phyloP scores from a whole-genome alignment of 2,329 filamentous ascomycete genomes.

The Fusarium clavum region DNA sequence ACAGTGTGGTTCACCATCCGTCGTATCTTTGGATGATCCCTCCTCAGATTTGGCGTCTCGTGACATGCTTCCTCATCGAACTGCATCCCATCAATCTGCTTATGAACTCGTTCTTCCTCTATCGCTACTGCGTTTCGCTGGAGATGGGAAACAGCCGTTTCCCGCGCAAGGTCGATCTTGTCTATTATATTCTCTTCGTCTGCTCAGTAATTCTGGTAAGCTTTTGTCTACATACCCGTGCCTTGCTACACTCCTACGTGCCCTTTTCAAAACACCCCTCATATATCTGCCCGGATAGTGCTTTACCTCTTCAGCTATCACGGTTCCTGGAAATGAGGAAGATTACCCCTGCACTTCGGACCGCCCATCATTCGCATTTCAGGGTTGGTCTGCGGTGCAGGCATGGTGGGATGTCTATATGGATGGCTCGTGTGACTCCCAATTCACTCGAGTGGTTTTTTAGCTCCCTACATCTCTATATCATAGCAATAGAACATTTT shows the following conservation, averaged over 20 bases:
- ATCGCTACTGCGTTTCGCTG: conserved; percentile 79
- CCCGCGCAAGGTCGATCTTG: conserved; percentile 78
- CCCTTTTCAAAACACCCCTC: conserved; percentile 54
- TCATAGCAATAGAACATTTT: conserved; percentile 39
- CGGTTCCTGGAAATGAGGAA: conserved; percentile 89
- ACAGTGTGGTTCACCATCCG: conserved; percentile 63
- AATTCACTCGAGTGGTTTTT: conserved; percentile 68
- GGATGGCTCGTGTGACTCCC: conserved; percentile 74
- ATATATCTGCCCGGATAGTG: conserved; percentile 85
- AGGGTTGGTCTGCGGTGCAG: conserved; percentile 73
- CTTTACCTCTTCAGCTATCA: conserved; percentile 73
- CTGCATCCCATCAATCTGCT: conserved; percentile 62
- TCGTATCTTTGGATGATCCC: conserved; percentile 63
- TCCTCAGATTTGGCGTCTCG: conserved; percentile 58
- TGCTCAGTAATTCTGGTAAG: conserved; percentile 81
- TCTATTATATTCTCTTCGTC: conserved; percentile 84
- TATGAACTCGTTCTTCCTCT: conserved; percentile 81
- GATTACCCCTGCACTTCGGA: conserved; percentile 75
- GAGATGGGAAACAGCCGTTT: conserved; percentile 80
- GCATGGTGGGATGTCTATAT: conserved; percentile 80
- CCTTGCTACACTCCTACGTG: conserved; percentile 31
- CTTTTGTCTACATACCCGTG: conserved; percentile 47
- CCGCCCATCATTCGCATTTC: conserved; percentile 75
- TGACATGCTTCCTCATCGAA: conserved; percentile 58
- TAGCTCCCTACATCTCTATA: conserved; percentile 70